Evolutionary conservation across 202 grass and related monocot genomes (phyloP).

Genomic region (Bolboschoenoplectus hybrid): DNA sequence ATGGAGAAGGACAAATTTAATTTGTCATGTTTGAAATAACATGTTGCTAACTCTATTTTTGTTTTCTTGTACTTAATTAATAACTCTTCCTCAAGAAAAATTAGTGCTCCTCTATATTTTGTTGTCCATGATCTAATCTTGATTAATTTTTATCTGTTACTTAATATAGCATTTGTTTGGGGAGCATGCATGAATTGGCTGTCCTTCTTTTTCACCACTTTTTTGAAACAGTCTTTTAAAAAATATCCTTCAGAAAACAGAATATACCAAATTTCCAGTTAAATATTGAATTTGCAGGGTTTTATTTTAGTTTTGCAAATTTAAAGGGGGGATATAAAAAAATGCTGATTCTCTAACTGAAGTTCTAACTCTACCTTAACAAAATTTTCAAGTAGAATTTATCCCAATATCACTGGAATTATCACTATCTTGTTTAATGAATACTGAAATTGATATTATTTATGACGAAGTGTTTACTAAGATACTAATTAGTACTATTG

Average conservation of each 20-base stretch:
- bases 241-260: not conserved
- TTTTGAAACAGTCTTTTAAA: constrained; percentile 7
- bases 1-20: not conserved
- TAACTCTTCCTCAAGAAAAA: not conserved
- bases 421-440: not conserved
- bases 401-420: not conserved
- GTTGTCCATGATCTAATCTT: not conserved
- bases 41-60: constrained; percentile 11
- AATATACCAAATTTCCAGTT: not conserved
- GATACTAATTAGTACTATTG: not conserved
- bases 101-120: not conserved
- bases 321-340: not conserved
- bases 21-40: constrained; percentile 1
- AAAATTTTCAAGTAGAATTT: not conserved
- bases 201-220: constrained; percentile 18
- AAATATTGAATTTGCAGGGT: not conserved
- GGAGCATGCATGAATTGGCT: not conserved
- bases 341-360: not conserved
- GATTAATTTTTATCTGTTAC: not conserved
- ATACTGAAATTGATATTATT: not conserved
- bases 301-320: not conserved
- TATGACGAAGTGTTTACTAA: not conserved
- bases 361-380: not conserved
- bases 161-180: constrained; percentile 13
- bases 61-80: not conserved